phyloP scores from a whole-genome alignment of 352 stramenopile genomes.

The Blastocystis sp. region DNA sequence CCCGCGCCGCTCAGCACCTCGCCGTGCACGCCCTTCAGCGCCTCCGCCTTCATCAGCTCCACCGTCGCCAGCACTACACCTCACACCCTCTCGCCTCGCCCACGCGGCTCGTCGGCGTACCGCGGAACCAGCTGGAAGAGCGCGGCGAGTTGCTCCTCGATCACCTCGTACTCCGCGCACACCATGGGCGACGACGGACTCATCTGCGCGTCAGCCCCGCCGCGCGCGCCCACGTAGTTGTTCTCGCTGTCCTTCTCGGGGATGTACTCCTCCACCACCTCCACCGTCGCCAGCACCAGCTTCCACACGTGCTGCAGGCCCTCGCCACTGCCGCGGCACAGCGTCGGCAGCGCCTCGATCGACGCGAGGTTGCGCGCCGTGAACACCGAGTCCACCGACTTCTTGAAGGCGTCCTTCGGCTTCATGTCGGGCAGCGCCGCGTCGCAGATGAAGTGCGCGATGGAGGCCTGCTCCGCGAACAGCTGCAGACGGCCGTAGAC shows the following conservation, averaged over 20 bases:
- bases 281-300: constrained; percentile 22
- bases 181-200: background rate
- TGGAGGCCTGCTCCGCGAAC: background rate
- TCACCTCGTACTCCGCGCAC: constrained; percentile 34
- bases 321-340: background rate
- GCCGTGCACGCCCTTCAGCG: background rate
- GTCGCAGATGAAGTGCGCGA: background rate
- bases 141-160: constrained; percentile 7
- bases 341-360: background rate
- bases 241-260: constrained; percentile 4
- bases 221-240: constrained; percentile 2
- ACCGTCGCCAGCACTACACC: background rate
- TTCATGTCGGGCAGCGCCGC: background rate
- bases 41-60: background rate
- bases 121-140: background rate
- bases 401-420: background rate
- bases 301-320: background rate
- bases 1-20: background rate
- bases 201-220: background rate
- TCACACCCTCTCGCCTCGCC: background rate
- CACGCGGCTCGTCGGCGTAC: background rate
- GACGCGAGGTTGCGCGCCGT: background rate
- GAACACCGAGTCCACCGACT: background rate
- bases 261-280: constrained; percentile 42
- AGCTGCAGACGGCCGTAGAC: background rate